These are phyloP conservation scores for Floccularia luteovirens DNA, from an alignment of 768 basidiomycete species.

Conservation along the genomic window DNA sequence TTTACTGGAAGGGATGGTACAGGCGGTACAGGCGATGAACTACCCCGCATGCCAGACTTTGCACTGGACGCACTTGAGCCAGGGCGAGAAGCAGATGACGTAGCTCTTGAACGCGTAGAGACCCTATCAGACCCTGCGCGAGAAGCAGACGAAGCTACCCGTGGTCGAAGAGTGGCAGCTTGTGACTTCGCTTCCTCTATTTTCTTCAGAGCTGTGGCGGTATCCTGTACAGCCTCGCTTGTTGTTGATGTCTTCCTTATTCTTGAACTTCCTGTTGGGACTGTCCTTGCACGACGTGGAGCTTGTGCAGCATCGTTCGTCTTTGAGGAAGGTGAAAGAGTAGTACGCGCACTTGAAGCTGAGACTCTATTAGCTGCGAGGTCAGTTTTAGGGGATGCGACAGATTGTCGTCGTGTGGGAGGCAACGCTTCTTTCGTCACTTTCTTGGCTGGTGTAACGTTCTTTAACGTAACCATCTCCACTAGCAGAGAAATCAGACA, in stretches of 20 bases:
- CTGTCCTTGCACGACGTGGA: conserved; percentile 19
- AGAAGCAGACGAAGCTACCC: conserved; percentile 21
- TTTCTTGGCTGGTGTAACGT: conserved; percentile 4
- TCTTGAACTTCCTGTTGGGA: conserved; percentile 11
- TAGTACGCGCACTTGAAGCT: not conserved
- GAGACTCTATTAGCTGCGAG: too few relatives aligned
- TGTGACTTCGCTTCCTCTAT: not conserved
- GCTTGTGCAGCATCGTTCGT: conserved; percentile 11
- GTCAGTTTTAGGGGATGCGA: too few relatives aligned
- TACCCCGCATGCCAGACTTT: conserved; percentile 3
- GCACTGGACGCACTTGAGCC: conserved; percentile 10
- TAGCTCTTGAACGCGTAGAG: conserved; percentile 5
- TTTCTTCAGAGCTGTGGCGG: not conserved
- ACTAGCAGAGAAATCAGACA: too few relatives aligned
- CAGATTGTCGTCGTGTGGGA: conserved; percentile 2
- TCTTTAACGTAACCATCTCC: not conserved
- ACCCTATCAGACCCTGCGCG: conserved; percentile 10
- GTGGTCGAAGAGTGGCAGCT: conserved; percentile 11
- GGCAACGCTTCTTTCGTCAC: not conserved
- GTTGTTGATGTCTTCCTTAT: conserved; percentile 15
- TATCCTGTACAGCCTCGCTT: not conserved
- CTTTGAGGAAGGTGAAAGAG: conserved; percentile 3
- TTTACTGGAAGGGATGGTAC: conserved; percentile 10
- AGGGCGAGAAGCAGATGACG: conserved; percentile 9
- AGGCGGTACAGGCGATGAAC: conserved; percentile 11